Evolutionary conservation across 139 green algal genomes (phyloP), one percentile per base, ranked within the genome.

Genomic region (Chlamydomonas schloesseri): DNA sequence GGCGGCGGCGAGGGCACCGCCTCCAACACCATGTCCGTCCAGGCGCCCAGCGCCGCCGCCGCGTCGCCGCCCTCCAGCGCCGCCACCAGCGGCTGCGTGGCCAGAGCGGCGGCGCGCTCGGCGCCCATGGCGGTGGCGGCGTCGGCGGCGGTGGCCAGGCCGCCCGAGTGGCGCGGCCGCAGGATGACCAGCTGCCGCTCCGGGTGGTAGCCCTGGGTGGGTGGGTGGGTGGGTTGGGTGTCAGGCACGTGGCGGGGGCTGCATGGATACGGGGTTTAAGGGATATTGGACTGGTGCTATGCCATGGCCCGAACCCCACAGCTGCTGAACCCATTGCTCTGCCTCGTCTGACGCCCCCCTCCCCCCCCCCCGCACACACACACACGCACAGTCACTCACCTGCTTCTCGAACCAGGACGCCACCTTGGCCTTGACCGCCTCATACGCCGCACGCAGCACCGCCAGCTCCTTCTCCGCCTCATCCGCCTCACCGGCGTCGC

Each of bases 391-490:
- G 0, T 1, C 36, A 37, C 69, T 2, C 82, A 81, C 82, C 82
- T 87, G 57, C 58, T 72, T 17, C 36, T 37, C 28, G 57, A 71
- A 81, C 82, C 82, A 81, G 21, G 55, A 57, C 57, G 11, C 71
- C 37, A 80, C 24, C 81, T 60, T 71, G 26, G 26, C 50, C 70
- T 14, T 50, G 36, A 73, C 18, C 82, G 20, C 50, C 34, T 1
- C 34, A 36, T 33, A 36, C 17, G 55, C 81, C 17, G 69, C 81
- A 2, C 8, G 14, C 36, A 72, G 8, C 9, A 55, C 47, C 31
- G 18, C 31, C 42, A 50, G 42, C 26, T 47, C 34, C 34, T 55
- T 11, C 69, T 21, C 28, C 15, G 17, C 34, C 31, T 46, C 67
- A 2, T 74, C 34, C 69, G 13, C 69, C 34, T 47, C 69, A 20